Evolutionary conservation across 768 basidiomycete genomes (phyloP), one percentile per base, ranked within the genome.

Genomic region (Boletus rubroflammeus): DNA sequence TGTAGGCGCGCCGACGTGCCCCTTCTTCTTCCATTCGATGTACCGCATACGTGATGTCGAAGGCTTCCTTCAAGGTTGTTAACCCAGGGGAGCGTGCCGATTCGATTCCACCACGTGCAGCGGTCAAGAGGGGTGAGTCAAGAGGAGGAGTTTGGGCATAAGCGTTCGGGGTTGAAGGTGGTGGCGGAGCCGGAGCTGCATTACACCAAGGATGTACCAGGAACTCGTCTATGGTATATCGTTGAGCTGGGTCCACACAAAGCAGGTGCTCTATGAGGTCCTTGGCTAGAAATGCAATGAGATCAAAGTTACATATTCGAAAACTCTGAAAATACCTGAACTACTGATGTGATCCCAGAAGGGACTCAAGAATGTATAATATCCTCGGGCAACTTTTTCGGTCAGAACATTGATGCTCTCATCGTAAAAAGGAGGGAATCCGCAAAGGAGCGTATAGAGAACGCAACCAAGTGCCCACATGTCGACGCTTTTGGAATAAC

Each of bases 391-490:
- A 23, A 99, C 97, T 72, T 99, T 99, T 72, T 98, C 96, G 0
- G 97, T 98, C 41, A 98, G 81, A 38, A 98, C 93, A 62, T 90
- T 93, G 74, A 99, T 99, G 66, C 91, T 95, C 71, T 99, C 97
- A 60, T 99, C 97, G 72, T 98, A 99, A 76, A 99, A 99, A 1
- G 97, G 97, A 43, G 90, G 90, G 72, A 98, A 97, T 49, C 97
- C 97, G 64, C 97, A 98, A 19, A 99, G 84, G 2, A 98, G 79
- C 2, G 97, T 99, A 74, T 99, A 99, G 1, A 99, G 79, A n/a
- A 99, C 97, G 71, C 97, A 99, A 38, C 97, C 97, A 35, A 99
- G 75, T 2, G 97, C 97, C 97, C 97, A 99, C 97, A 98, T 98
- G 68, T 99, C 97, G 51, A 98, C 96, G 64, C 90, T 93, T 73